These are phyloP conservation scores for Heliamphora pulchella DNA, from an alignment of 179 eudicot genomes.

Conservation along the genomic window DNA sequence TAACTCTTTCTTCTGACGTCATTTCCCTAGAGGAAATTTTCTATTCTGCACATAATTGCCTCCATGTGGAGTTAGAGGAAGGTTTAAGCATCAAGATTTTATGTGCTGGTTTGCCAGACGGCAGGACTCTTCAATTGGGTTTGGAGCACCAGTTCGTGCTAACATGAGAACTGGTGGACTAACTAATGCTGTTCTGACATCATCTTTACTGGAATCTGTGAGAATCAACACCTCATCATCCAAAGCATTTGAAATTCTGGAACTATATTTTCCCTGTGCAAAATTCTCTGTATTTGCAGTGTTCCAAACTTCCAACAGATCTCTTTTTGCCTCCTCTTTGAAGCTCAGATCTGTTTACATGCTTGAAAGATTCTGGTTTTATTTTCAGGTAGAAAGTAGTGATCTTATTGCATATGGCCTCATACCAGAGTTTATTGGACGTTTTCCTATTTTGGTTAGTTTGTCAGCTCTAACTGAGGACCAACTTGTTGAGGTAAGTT, in stretches of 20 bases:
- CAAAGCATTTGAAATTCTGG: constrained; percentile 9
- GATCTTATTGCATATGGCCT: constrained; percentile 69
- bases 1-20: constrained; percentile 12
- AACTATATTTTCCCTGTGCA: neutral
- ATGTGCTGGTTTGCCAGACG: constrained; percentile 35
- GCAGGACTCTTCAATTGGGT: constrained; percentile 67
- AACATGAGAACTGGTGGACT: constrained; percentile 52
- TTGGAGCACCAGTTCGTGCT: constrained; percentile 73
- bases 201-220: constrained; percentile 59
- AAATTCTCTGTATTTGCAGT: neutral
- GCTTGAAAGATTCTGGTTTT: neutral
- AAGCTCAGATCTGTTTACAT: neutral
- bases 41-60: neutral
- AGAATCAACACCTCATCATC: constrained; percentile 19
- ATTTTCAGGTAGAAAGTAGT: constrained; percentile 60
- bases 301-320: neutral
- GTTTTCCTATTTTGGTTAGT: constrained; percentile 63
- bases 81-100: neutral
- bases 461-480: constrained; percentile 63
- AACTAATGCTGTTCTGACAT: constrained; percentile 41
- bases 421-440: constrained; percentile 71
- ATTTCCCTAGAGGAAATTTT: neutral
- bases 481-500: constrained; percentile 58
- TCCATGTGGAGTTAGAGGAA: constrained; percentile 12
- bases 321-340: neutral